Conservation (phyloP, 2,329 filamentous ascomycete species). For the Hymenoscyphus scutula region DNA sequence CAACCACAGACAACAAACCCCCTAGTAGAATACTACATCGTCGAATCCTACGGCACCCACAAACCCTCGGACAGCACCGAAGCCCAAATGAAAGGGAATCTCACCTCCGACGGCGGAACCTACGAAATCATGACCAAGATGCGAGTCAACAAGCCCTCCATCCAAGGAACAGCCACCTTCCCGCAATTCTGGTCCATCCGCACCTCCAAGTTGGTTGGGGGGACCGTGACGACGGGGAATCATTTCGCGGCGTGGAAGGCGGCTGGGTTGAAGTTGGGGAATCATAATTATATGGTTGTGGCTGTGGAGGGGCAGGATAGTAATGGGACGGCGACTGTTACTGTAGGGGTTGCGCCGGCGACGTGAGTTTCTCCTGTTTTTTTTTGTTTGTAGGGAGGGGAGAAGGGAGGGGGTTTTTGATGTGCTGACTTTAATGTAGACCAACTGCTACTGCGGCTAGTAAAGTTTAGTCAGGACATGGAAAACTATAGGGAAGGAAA, state of each 20-base stretch:
- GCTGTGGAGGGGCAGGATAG: slow-evolving; percentile 54
- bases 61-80: slow-evolving; percentile 44
- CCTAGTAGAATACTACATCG: slow-evolving; percentile 47
- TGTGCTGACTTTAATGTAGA: background rate
- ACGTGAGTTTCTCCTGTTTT: background rate
- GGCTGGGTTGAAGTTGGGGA: slow-evolving; percentile 48
- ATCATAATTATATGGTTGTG: slow-evolving; percentile 50
- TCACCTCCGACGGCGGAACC: slow-evolving; percentile 50
- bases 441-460: background rate
- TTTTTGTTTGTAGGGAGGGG: background rate
- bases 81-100: slow-evolving; percentile 47
- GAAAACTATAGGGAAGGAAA: too few relatives aligned
- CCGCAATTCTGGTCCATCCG: slow-evolving; percentile 54
- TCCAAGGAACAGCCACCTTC: slow-evolving; percentile 50
- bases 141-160: slow-evolving; percentile 40
- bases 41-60: slow-evolving; percentile 52
- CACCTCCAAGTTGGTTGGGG: slow-evolving; percentile 47
- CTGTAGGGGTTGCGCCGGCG: slow-evolving; percentile 19
- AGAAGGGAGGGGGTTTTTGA: background rate
- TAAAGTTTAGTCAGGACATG: background rate
- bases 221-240: slow-evolving; percentile 48
- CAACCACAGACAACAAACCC: slow-evolving; percentile 28
- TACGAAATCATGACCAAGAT: slow-evolving; percentile 47
- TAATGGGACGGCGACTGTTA: slow-evolving; percentile 48
- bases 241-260: slow-evolving; percentile 54